A percentile compares a stretch with the other conserved stretches of the same genome.
phyloP scores from a whole-genome alignment of 306 rosid genomes.

The Crotalaria pallida region DNA sequence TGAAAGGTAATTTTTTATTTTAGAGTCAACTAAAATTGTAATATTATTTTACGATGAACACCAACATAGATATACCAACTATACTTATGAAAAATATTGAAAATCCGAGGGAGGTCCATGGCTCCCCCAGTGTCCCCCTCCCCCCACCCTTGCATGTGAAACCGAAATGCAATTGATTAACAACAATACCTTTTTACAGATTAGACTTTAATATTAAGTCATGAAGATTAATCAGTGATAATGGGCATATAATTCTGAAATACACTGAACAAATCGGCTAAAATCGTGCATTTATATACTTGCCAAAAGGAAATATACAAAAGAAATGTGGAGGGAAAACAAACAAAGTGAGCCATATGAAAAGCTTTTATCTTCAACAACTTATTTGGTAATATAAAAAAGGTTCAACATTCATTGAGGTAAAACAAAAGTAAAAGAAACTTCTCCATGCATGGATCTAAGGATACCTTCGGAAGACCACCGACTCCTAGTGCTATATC shows the following conservation, averaged over 20 bases:
- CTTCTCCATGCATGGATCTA: background rate
- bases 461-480: conserved; percentile 85
- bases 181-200: background rate
- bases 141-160: background rate
- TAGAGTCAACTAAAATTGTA: no score
- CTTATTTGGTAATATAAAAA: background rate
- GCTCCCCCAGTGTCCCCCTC: no score
- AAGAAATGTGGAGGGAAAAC: conserved; percentile 6
- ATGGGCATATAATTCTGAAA: background rate
- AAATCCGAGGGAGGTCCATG: no score
- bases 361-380: background rate
- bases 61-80: no score
- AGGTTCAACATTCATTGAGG: background rate
- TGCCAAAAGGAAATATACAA: background rate
- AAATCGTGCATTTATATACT: background rate
- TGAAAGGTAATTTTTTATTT: no score
- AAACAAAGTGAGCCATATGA: background rate
- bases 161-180: background rate
- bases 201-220: background rate
- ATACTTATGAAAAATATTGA: no score
- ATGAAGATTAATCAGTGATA: background rate
- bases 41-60: no score
- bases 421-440: background rate
- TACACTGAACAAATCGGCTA: background rate
- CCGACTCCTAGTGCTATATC: conserved; percentile 79